Evolutionary conservation across 768 basidiomycete species (phyloP).

Genomic region (Gelatoporia subvermispora): DNA sequence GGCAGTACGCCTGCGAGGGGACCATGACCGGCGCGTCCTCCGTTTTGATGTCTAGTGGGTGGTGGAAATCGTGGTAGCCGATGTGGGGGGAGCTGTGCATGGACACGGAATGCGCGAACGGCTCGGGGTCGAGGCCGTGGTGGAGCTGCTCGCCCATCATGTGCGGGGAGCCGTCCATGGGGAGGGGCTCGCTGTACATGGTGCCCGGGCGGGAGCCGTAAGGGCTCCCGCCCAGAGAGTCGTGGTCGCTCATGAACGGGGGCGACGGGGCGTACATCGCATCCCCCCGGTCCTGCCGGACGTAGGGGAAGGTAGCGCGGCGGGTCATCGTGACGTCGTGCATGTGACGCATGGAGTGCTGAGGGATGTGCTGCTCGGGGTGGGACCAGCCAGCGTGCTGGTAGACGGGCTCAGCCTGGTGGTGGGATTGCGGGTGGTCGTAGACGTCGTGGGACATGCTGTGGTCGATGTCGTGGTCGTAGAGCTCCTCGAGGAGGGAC

Average conservation of each 20-base stretch:
- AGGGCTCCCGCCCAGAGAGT: slow-evolving; percentile 24
- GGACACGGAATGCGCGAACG: slow-evolving; percentile 26
- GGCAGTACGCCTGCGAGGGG: slow-evolving; percentile 56
- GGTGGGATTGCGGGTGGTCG: slow-evolving; percentile 16
- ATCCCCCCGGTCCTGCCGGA: slow-evolving; percentile 64
- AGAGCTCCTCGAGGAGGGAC: slow-evolving; percentile 68
- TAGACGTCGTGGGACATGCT: slow-evolving; percentile 24
- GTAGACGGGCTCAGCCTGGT: slow-evolving; percentile 19
- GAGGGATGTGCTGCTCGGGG: slow-evolving; percentile 29
- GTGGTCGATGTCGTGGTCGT: slow-evolving; percentile 53
- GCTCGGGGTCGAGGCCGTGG: slow-evolving; percentile 25
- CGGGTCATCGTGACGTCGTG: slow-evolving; percentile 48
- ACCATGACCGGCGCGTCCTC: slow-evolving; percentile 63
- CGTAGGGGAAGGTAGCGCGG: slow-evolving; percentile 73
- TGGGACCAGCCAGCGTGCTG: slow-evolving; percentile 23
- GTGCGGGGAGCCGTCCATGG: slow-evolving; percentile 35
- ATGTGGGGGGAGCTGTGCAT: slow-evolving; percentile 37
- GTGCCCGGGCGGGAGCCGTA: slow-evolving; percentile 30
- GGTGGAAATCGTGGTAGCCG: slow-evolving; percentile 44
- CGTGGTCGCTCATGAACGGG: slow-evolving; percentile 41
- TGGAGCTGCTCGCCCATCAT: slow-evolving; percentile 30
- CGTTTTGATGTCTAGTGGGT: slow-evolving; percentile 53
- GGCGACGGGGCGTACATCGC: slow-evolving; percentile 33
- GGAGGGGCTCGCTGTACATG: slow-evolving; percentile 36
- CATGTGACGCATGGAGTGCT: slow-evolving; percentile 20